Evolutionary conservation across 2,329 filamentous ascomycete genomes (phyloP).

Genomic region (Neodidymelliopsis sp.): DNA sequence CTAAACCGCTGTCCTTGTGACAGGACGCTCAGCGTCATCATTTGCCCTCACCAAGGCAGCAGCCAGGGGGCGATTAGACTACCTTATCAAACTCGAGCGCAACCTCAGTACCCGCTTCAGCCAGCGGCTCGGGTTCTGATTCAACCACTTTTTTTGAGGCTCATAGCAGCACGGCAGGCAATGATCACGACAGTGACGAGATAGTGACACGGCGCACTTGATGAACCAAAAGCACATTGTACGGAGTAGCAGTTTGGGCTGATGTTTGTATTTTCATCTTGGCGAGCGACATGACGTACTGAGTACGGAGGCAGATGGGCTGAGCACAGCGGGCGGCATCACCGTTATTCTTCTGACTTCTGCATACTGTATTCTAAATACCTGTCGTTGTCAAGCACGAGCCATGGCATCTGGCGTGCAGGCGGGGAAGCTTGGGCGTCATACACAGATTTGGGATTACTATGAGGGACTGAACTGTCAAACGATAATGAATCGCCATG

Average conservation of each 20-base stretch:
- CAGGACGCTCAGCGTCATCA: neutral
- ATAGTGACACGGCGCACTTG: neutral
- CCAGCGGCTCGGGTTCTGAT: neutral
- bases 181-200: neutral
- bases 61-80: no score
- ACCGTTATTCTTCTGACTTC: conserved; percentile 23
- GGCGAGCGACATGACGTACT: conserved; percentile 7
- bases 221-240: neutral
- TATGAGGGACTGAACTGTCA: conserved; percentile 10
- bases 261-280: neutral
- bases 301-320: neutral
- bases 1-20: neutral
- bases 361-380: conserved; percentile 38
- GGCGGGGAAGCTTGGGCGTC: conserved; percentile 1
- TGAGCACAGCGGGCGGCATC: conserved; percentile 4
- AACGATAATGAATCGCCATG: conserved; percentile 5
- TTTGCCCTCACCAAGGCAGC: no score
- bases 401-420: conserved; percentile 20
- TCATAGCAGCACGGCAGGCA: neutral
- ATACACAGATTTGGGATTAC: neutral
- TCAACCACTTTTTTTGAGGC: neutral
- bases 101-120: neutral
- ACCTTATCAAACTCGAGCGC: neutral
- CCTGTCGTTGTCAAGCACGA: conserved; percentile 19
- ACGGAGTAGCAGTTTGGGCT: neutral